Evolutionary conservation across 257 asterid genomes (phyloP).

Genomic region (Eucommia ulmoides): DNA sequence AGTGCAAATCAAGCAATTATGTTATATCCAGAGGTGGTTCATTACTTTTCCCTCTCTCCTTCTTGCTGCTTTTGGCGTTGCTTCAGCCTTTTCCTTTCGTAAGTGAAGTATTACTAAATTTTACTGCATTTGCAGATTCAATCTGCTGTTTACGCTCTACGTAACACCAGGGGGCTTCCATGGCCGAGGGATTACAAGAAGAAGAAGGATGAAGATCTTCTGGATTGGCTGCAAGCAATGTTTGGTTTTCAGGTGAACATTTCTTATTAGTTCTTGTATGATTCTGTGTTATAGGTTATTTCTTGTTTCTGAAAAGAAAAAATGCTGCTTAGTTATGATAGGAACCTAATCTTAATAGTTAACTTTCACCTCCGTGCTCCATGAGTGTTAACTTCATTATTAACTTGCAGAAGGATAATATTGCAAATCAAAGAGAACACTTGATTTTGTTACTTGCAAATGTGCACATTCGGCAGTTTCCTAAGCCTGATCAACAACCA

Average conservation of each 20-base stretch:
- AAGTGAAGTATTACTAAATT: slow-evolving; percentile 6
- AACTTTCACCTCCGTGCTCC: slow-evolving; percentile 5
- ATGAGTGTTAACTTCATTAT: slow-evolving; percentile 10
- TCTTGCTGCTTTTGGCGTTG: too few species aligned
- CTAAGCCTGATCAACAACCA: slow-evolving; percentile 97
- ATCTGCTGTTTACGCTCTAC: slow-evolving; percentile 89
- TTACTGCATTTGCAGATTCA: slow-evolving; percentile 50
- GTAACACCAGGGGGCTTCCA: slow-evolving; percentile 91
- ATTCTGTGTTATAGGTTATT: too few species aligned
- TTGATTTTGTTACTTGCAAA: slow-evolving; percentile 92
- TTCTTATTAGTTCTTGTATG: neutral
- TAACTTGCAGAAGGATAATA: slow-evolving; percentile 75
- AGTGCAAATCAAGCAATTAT: slow-evolving; percentile 95
- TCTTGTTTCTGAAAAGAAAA: neutral
- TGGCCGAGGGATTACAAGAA: slow-evolving; percentile 98
- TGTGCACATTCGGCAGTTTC: slow-evolving; percentile 94
- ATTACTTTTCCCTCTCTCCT: slow-evolving; percentile 7
- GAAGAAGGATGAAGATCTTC: slow-evolving; percentile 94
- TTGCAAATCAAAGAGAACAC: slow-evolving; percentile 98
- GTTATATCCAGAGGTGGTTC: slow-evolving; percentile 87
- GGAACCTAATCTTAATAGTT: neutral
- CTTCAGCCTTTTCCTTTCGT: slow-evolving; percentile 5
- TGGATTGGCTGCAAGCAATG: slow-evolving; percentile 99
- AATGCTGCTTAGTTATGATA: neutral
- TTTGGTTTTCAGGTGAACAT: slow-evolving; percentile 88